phyloP scores from a whole-genome alignment of 495 filamentous ascomycete species.

The Bombardia bombarda region DNA sequence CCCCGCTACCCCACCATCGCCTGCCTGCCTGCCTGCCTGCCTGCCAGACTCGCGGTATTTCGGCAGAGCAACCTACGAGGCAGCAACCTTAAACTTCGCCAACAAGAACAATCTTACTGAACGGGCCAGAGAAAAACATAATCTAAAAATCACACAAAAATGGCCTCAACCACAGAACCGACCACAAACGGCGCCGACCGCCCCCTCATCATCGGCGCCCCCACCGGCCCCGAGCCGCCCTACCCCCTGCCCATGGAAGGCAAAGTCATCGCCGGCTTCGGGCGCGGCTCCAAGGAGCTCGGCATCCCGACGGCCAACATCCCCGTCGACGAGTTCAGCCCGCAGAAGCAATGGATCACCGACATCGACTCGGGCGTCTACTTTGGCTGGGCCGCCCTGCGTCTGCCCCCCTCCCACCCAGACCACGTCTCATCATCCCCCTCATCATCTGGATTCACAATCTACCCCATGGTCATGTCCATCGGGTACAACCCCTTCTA shows the following conservation, averaged over 20 bases:
- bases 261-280: slow-evolving; percentile 85
- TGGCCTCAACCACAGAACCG: background rate
- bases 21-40: too few species aligned
- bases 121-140: background rate
- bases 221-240: slow-evolving; percentile 61
- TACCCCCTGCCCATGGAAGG: slow-evolving; percentile 78
- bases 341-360: slow-evolving; percentile 59
- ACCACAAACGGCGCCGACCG: slow-evolving; percentile 27
- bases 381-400: slow-evolving; percentile 75
- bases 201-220: slow-evolving; percentile 58
- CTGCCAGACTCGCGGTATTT: too few species aligned
- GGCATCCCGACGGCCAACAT: slow-evolving; percentile 98
- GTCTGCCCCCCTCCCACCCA: slow-evolving; percentile 37
- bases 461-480: slow-evolving; percentile 86
- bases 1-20: too few species aligned
- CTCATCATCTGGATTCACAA: slow-evolving; percentile 10
- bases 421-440: slow-evolving; percentile 10
- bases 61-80: too few species aligned
- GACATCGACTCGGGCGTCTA: slow-evolving; percentile 75
- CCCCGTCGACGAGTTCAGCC: slow-evolving; percentile 57
- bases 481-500: slow-evolving; percentile 97
- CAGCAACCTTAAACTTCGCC: too few species aligned
- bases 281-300: slow-evolving; percentile 87
- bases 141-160: background rate
- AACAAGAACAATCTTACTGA: background rate